A percentile compares a stretch with the other conserved stretches of the same genome.
Evolutionary conservation across 495 filamentous ascomycete species (phyloP).

Genomic region (Aspergillus nanangensis): DNA sequence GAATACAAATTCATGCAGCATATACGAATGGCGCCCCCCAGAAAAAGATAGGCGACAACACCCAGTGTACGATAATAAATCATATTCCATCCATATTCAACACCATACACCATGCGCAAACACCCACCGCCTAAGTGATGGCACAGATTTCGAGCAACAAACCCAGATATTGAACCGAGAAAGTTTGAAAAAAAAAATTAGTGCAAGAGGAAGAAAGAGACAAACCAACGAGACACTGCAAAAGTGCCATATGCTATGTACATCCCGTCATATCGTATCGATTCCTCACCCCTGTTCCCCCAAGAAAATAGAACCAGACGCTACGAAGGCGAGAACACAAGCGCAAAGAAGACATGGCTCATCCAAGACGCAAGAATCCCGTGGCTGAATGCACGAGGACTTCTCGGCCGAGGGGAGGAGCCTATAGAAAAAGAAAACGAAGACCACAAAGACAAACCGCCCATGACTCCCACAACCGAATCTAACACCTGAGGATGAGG

Average conservation of each 20-base stretch:
- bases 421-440: conserved; percentile 12
- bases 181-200: conserved; percentile 4
- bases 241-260: conserved; percentile 20
- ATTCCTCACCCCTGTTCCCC: conserved; percentile 7
- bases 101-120: conserved; percentile 24
- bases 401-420: conserved; percentile 1
- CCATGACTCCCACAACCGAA: conserved; percentile 22
- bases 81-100: conserved; percentile 16
- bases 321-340: conserved; percentile 3
- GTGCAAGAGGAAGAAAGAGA: conserved; percentile 9
- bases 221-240: conserved; percentile 6
- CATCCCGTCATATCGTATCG: conserved; percentile 23
- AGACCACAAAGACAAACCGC: conserved; percentile 10
- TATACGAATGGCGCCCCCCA: too few species aligned
- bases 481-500: conserved; percentile 12
- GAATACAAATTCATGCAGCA: too few species aligned
- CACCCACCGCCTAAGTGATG: conserved; percentile 15
- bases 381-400: too few species aligned
- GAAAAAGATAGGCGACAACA: too few species aligned
- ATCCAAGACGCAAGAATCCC: too few species aligned
- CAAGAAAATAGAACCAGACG: conserved; percentile 2
- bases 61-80: conserved; percentile 1
- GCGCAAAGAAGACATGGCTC: too few species aligned
- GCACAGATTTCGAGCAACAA: conserved; percentile 11
- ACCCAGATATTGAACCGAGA: conserved; percentile 11